Evolutionary conservation across 1,284 basidiomycete species (phyloP).

Genomic region (Trichosporon faecale): DNA sequence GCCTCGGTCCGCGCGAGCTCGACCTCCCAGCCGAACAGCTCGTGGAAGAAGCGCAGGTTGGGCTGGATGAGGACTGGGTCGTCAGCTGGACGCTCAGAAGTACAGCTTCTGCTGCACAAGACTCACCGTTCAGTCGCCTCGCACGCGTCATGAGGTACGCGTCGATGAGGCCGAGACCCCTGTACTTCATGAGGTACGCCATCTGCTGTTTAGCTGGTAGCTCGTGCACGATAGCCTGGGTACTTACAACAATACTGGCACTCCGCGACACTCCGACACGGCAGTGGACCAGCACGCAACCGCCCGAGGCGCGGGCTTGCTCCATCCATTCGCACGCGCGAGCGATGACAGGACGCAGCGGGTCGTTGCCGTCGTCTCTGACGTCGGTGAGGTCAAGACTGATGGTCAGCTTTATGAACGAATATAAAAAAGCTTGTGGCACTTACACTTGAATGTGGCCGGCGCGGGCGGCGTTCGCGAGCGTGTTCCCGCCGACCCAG

Average conservation of each 20-base stretch:
- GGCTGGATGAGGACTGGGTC: constrained; percentile 77
- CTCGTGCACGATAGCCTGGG: background rate
- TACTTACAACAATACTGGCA: constrained; percentile 79
- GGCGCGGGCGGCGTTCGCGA: constrained; percentile 40
- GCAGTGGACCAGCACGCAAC: constrained; percentile 91
- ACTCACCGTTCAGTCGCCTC: constrained; percentile 47
- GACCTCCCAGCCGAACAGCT: constrained; percentile 89
- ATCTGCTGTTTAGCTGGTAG: constrained; percentile 55
- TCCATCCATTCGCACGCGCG: constrained; percentile 93
- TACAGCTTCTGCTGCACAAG: too few species aligned
- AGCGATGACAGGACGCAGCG: constrained; percentile 79
- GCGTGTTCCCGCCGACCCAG: constrained; percentile 35
- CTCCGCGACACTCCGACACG: constrained; percentile 90
- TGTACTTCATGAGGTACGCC: constrained; percentile 94
- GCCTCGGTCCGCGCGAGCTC: constrained; percentile 57
- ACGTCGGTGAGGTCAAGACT: constrained; percentile 49
- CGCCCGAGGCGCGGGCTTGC: constrained; percentile 71
- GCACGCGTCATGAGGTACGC: constrained; percentile 66
- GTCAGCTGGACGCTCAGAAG: background rate
- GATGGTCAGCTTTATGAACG: background rate
- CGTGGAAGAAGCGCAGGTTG: constrained; percentile 87
- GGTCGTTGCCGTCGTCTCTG: constrained; percentile 91
- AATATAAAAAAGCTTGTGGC: too few species aligned
- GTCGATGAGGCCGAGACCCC: constrained; percentile 81
- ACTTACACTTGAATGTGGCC: constrained; percentile 47